Percentiles rank a stretch among this genome's conserved stretches.
phyloP scores from a whole-genome alignment of 2,329 filamentous ascomycete genomes.

The Colletotrichum sp. region DNA sequence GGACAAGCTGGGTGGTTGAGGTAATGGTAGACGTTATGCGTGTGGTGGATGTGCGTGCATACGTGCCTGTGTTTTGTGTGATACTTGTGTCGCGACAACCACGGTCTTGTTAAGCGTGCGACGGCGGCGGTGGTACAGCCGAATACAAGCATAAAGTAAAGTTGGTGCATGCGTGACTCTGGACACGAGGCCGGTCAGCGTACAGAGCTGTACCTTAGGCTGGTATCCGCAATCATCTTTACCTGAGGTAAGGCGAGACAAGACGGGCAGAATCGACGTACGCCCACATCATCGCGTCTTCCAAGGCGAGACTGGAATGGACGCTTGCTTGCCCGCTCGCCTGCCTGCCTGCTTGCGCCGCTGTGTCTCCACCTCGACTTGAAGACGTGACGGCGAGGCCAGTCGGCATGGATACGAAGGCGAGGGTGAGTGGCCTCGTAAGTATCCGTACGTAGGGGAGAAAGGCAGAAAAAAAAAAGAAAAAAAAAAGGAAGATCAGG shows the following conservation, averaged over 20 bases:
- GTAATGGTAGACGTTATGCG: neutral
- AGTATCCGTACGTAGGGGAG: neutral
- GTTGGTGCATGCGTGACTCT: conserved; percentile 5
- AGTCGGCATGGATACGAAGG: neutral
- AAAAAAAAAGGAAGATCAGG: neutral
- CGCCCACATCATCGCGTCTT: neutral
- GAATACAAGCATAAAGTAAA: conserved; percentile 19
- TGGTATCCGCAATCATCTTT: neutral
- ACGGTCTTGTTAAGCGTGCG: neutral
- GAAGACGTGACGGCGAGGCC: neutral
- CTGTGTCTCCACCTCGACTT: neutral
- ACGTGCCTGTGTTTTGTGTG: neutral
- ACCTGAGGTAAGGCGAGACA: neutral
- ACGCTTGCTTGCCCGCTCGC: neutral
- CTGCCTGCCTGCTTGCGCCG: neutral
- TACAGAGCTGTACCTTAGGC: neutral
- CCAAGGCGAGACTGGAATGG: neutral
- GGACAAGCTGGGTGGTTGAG: neutral
- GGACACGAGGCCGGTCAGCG: neutral
- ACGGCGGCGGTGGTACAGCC: neutral
- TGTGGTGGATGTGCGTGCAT: neutral
- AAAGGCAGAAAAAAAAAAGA: neutral
- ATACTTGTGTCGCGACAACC: neutral
- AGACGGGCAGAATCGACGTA: neutral
- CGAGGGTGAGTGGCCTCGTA: neutral